Base-by-base conservation (phyloP, 2,329 filamentous ascomycete species). In the Xylaria sp. region DNA sequence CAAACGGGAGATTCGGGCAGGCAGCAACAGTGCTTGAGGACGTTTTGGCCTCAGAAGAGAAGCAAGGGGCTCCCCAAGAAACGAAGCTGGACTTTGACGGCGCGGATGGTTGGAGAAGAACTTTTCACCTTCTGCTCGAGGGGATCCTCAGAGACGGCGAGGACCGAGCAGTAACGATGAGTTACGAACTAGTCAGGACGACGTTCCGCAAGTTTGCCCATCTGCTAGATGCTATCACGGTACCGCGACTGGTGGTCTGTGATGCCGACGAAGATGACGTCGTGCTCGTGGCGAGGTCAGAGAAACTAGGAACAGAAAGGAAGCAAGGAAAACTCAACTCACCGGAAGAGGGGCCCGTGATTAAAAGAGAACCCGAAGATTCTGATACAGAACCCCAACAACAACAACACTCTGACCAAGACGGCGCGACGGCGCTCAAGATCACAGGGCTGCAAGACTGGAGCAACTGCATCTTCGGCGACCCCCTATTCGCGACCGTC, bases 391-490 rank as follows among this genome's bases (percentile, higher is more conserved):
- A 46, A 50, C 21, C 55, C 31, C 19, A 38, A 40, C 49, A 50
- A 63, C 55, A 42, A 31, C 28, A 31, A n/a, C n/a, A n/a, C 53
- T 43, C 11, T 42, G 55, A 40, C 14, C 56, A 61, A 57, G 56
- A 52, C 33, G n/a, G 43, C 38, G 19, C 47, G 25, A 50, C 52
- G 21, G n/a, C 64, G 0, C 73, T 81, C 14, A 70, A 70, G 21
- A 71, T 87, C 14, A 82, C 78, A 0, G 85, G 85, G 0, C 71
- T 88, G n/a, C 78, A 78, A 33, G 83, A 86, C 73, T 89, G 86
- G 86, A 83, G 83, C 62, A 83, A 81, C 61, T 82, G 83, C 45
- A 67, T 87, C 11, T 88, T 89, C 65, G 86, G 86, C 11, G 87
- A 89, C 63, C 85, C 86, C 0, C 71, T 88, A 2, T 76, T 89